Evolutionary conservation across 2,329 filamentous ascomycete genomes (phyloP).

Genomic region (Beauveria rudraprayagi): DNA sequence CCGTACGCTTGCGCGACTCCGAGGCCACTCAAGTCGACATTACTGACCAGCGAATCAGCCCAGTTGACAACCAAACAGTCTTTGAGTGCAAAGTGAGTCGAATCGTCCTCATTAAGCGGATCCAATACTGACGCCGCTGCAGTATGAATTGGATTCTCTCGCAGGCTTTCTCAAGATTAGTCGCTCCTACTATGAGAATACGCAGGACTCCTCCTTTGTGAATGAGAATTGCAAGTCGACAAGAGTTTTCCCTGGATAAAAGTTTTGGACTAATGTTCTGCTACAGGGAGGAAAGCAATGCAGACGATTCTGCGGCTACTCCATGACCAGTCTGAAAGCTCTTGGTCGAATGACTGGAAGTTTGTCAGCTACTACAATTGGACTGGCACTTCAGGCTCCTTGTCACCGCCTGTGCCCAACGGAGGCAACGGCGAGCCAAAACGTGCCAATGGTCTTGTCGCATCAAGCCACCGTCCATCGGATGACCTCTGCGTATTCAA

Average conservation of each 20-base stretch:
- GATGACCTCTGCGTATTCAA: conserved; percentile 72
- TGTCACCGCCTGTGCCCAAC: conserved; percentile 44
- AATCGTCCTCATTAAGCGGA: conserved; percentile 38
- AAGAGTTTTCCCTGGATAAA: not conserved
- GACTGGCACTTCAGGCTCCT: conserved; percentile 20
- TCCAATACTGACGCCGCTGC: conserved; percentile 23
- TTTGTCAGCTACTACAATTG: conserved; percentile 23
- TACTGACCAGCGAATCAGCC: conserved; percentile 11
- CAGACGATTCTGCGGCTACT: conserved; percentile 20
- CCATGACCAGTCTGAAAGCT: conserved; percentile 20
- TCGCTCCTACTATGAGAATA: conserved; percentile 67
- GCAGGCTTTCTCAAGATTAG: conserved; percentile 77
- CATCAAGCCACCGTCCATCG: conserved; percentile 73
- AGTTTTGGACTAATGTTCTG: conserved; percentile 10
- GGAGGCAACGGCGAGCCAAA: conserved; percentile 70
- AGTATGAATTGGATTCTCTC: conserved; percentile 85
- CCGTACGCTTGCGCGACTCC: conserved; percentile 15
- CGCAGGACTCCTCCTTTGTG: conserved; percentile 61
- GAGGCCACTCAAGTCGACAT: not conserved
- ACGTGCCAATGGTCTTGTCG: conserved; percentile 65
- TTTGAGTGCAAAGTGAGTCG: conserved; percentile 21
- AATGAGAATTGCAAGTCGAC: conserved; percentile 20
- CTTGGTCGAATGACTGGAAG: conserved; percentile 19
- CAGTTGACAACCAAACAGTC: conserved; percentile 19
- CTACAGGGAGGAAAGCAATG: conserved; percentile 59